A percentile compares a stretch with the other conserved stretches of the same genome.
Conservation (phyloP, 2,329 filamentous ascomycete species). For the Fusarium burgessii region DNA sequence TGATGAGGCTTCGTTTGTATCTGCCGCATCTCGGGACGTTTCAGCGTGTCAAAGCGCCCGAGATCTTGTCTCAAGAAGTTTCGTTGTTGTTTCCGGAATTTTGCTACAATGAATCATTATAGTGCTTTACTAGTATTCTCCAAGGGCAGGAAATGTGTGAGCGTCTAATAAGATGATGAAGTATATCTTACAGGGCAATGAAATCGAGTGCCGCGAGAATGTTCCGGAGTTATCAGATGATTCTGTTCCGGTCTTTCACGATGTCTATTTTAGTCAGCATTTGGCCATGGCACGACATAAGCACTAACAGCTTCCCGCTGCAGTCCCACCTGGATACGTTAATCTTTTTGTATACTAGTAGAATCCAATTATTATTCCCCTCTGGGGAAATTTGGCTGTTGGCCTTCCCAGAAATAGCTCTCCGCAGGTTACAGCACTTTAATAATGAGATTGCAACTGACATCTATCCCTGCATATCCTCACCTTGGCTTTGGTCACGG, state of each 20-base stretch:
- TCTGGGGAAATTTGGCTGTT: background rate
- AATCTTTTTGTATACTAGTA: background rate
- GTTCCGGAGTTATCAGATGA: conserved; percentile 17
- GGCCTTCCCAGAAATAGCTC: background rate
- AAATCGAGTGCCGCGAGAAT: conserved; percentile 14
- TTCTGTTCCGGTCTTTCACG: conserved; percentile 27
- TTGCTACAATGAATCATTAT: background rate
- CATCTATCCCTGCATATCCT: background rate
- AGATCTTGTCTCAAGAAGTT: conserved; percentile 6
- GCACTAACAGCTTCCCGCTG: background rate
- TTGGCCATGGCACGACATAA: background rate
- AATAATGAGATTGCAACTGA: background rate
- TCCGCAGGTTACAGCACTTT: background rate
- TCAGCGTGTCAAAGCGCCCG: background rate
- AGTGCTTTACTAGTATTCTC: background rate
- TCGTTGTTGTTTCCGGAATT: background rate
- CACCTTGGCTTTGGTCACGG: background rate
- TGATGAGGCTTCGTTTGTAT: conserved; percentile 5
- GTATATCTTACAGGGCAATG: background rate
- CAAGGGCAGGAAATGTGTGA: too few relatives aligned
- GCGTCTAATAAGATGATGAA: background rate
- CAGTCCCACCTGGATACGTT: accelerated
- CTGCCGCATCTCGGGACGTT: conserved; percentile 21
- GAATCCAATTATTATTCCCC: background rate
- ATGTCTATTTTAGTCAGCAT: background rate